These are phyloP conservation scores for Eucalyptus cladocalyx DNA, from an alignment of 345 rosid species.

Conservation along the genomic window DNA sequence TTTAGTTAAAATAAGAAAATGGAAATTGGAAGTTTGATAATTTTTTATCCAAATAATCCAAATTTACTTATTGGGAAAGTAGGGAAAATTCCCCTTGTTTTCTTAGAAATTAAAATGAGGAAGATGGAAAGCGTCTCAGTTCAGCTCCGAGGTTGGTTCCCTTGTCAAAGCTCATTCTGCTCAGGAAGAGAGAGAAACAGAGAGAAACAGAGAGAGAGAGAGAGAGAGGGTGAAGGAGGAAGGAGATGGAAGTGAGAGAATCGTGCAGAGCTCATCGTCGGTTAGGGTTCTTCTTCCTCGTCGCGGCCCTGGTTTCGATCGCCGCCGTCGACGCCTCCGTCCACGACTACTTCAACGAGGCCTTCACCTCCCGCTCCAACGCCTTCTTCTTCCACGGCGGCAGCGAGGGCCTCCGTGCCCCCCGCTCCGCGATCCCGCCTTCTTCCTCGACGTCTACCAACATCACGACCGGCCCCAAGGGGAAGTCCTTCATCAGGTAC, in stretches of 20 bases:
- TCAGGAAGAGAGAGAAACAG: no score
- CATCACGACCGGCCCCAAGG: constrained; percentile 21
- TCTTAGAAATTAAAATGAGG: no score
- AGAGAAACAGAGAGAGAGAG: not conserved
- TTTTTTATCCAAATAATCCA: not conserved
- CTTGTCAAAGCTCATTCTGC: not conserved
- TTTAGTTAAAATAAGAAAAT: not conserved
- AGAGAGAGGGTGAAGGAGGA: not conserved
- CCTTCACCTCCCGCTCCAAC: constrained; percentile 32
- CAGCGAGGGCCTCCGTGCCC: constrained; percentile 83
- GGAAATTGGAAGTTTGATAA: not conserved
- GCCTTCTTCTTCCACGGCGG: constrained; percentile 90
- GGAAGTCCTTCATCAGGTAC: constrained; percentile 75
- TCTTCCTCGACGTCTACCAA: not conserved
- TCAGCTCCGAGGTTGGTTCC: not conserved
- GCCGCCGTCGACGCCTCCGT: constrained; percentile 28
- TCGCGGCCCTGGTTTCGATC: not conserved
- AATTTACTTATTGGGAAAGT: no score
- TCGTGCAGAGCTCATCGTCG: not conserved
- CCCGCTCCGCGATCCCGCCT: constrained; percentile 9
- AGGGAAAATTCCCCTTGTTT: no score
- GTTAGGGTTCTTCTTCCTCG: not conserved
- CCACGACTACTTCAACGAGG: constrained; percentile 59
- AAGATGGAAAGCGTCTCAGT: not conserved
- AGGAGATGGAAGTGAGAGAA: not conserved